phyloP scores from a whole-genome alignment of 2,329 filamentous ascomycete species.

The Penicillium thymicola region DNA sequence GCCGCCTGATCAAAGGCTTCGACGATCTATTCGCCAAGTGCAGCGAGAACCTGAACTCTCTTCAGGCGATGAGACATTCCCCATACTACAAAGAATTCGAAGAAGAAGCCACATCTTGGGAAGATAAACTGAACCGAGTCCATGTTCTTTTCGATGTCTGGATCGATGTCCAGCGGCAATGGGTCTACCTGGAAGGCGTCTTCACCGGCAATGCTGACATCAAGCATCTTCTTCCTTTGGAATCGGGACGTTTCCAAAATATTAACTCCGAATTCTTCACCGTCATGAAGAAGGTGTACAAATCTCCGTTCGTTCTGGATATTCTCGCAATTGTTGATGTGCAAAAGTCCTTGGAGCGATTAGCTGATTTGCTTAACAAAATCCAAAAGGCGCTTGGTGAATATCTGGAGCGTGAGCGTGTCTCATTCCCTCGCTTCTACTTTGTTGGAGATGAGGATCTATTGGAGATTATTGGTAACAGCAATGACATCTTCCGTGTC shows the following conservation, averaged over 20 bases:
- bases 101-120: constrained; percentile 93
- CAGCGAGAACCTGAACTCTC: constrained; percentile 93
- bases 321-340: constrained; percentile 94
- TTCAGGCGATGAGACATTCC: constrained; percentile 98
- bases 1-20: constrained; percentile 93
- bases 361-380: constrained; percentile 97
- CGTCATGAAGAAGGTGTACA: constrained; percentile 99
- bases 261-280: constrained; percentile 98
- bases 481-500: constrained; percentile 92
- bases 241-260: constrained; percentile 95
- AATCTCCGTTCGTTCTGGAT: constrained; percentile 91
- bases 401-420: constrained; percentile 95
- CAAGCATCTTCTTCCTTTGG: constrained; percentile 93
- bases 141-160: constrained; percentile 98
- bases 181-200: constrained; percentile 98
- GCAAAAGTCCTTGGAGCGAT: constrained; percentile 89
- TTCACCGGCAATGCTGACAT: constrained; percentile 99
- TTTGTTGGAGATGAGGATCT: constrained; percentile 99
- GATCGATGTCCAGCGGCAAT: constrained; percentile 99
- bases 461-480: constrained; percentile 98
- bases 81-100: constrained; percentile 99
- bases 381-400: constrained; percentile 98
- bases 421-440: constrained; percentile 98
- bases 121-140: constrained; percentile 95
- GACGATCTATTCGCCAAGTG: constrained; percentile 98